phyloP scores from a whole-genome alignment of 2,329 filamentous ascomycete species.

The Elsinoe batatas region DNA sequence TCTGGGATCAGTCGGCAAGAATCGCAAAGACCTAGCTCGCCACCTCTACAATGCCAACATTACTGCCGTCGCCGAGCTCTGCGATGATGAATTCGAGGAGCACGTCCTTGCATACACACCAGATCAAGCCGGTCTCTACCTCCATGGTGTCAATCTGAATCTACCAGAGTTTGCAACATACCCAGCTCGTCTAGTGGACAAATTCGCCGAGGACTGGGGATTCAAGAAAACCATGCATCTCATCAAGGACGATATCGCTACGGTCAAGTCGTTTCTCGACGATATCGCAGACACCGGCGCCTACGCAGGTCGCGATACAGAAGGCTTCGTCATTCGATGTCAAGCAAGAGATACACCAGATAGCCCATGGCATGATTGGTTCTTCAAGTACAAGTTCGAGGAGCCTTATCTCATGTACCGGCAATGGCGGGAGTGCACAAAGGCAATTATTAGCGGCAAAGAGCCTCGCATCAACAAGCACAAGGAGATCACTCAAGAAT shows the following conservation, averaged over 20 bases:
- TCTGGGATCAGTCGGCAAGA: slow-evolving; percentile 66
- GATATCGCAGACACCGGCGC: slow-evolving; percentile 77
- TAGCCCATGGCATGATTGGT: slow-evolving; percentile 75
- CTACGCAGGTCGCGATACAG: slow-evolving; percentile 83
- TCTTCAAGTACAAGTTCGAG: slow-evolving; percentile 99
- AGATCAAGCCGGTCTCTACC: slow-evolving; percentile 77
- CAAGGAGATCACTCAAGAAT: slow-evolving; percentile 78
- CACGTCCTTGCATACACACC: slow-evolving; percentile 84
- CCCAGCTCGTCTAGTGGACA: slow-evolving; percentile 69
- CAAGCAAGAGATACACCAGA: slow-evolving; percentile 49
- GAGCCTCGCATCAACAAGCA: slow-evolving; percentile 78
- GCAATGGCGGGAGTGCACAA: slow-evolving; percentile 96
- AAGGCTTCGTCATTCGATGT: slow-evolving; percentile 93
- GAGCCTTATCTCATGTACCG: slow-evolving; percentile 98
- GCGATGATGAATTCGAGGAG: slow-evolving; percentile 93
- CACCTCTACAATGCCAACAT: slow-evolving; percentile 70
- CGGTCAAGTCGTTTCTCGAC: slow-evolving; percentile 74
- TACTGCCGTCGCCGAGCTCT: slow-evolving; percentile 93
- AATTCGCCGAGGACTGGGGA: slow-evolving; percentile 81
- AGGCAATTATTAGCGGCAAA: slow-evolving; percentile 68
- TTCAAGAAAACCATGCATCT: slow-evolving; percentile 82
- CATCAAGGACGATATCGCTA: slow-evolving; percentile 60
- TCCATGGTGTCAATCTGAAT: slow-evolving; percentile 94
- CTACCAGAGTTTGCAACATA: slow-evolving; percentile 86
- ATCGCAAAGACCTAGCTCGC: slow-evolving; percentile 64